Base-by-base conservation (phyloP, 1,284 basidiomycete species). In the Moniliophthora roreri region DNA sequence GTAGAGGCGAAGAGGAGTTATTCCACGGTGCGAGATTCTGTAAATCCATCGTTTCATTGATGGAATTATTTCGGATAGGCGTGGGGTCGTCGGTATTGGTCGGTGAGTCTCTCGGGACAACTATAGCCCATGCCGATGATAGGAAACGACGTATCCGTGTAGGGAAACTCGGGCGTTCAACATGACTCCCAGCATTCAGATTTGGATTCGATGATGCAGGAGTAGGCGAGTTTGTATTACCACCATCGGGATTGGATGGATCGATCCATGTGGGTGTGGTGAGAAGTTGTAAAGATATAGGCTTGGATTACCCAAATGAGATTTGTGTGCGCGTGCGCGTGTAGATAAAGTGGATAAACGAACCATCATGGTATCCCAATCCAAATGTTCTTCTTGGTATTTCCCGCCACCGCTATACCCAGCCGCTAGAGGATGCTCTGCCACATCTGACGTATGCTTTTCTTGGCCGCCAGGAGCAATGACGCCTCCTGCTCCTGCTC, bases 401-500 rank as follows among this genome's bases (percentile, higher is more conserved):
- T 32, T 32, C 11, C 11, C 28, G 11, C 28, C 28, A 11, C 28
- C 28, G 11, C 28, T 32, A 11, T 32, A 32, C 28, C 28, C 28
- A 6, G 28, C 28, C 6, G 28, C 28, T 11, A 32, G 11, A 6
- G 28, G 28, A 32, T 32, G 28, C 11, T 32, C 28, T 32, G 28
- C 18, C 48, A 24, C 48, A 23, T 11, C 18, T 38, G 35, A 38
- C n/a, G 15, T 23, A 28, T 16, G 45, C 8, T 18, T 39, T 46
- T 13, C 18, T 26, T 13, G 53, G n/a, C n/a, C n/a, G n/a, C n/a
- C n/a, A n/a, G n/a, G n/a, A n/a, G n/a, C n/a, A n/a, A n/a, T n/a
- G n/a, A n/a, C n/a, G n/a, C n/a, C n/a, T 46, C 32, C 51, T 10
- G 52, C 48, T 3, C 18, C 24, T 5, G 66, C 69, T 8, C n/a